Evolutionary conservation across 305 asterid genomes (phyloP).

Genomic region (Fraxinus velutina): DNA sequence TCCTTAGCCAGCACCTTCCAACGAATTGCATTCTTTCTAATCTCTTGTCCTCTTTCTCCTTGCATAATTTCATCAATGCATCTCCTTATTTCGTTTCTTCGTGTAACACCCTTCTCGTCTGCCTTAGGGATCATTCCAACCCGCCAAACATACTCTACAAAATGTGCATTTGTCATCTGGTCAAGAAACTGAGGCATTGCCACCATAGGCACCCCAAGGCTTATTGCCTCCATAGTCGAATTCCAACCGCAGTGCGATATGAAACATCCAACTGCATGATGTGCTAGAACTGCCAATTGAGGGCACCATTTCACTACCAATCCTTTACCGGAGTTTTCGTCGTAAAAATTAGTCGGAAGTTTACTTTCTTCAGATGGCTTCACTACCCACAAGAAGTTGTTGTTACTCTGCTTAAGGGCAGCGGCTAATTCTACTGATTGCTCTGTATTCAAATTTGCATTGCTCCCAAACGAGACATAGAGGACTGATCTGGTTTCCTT

Average conservation of each 20-base stretch:
- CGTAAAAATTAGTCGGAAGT: slow-evolving; percentile 29
- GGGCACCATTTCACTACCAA: slow-evolving; percentile 52
- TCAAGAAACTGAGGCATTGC: slow-evolving; percentile 54
- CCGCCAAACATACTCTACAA: slow-evolving; percentile 44
- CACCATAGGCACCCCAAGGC: slow-evolving; percentile 50
- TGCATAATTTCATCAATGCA: slow-evolving; percentile 33
- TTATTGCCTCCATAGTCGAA: slow-evolving; percentile 49
- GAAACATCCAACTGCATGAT: slow-evolving; percentile 44
- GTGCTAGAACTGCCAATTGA: slow-evolving; percentile 48
- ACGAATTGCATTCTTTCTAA: slow-evolving; percentile 21
- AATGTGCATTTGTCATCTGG: slow-evolving; percentile 47
- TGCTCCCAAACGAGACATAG: slow-evolving; percentile 51
- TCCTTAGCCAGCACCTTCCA: slow-evolving; percentile 42
- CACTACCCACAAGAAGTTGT: slow-evolving; percentile 51
- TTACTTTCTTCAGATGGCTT: slow-evolving; percentile 46
- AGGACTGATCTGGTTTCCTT: slow-evolving; percentile 37
- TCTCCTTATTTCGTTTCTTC: slow-evolving; percentile 28
- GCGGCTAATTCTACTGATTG: slow-evolving; percentile 41
- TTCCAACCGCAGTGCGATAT: slow-evolving; percentile 64
- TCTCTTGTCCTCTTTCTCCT: slow-evolving; percentile 30
- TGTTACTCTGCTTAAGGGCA: slow-evolving; percentile 29
- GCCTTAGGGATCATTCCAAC: slow-evolving; percentile 36
- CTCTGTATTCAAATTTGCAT: slow-evolving; percentile 33
- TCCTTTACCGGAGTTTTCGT: slow-evolving; percentile 31
- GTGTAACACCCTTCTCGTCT: slow-evolving; percentile 23